phyloP scores from a whole-genome alignment of 495 filamentous ascomycete species.

The Penicillium paxilli region DNA sequence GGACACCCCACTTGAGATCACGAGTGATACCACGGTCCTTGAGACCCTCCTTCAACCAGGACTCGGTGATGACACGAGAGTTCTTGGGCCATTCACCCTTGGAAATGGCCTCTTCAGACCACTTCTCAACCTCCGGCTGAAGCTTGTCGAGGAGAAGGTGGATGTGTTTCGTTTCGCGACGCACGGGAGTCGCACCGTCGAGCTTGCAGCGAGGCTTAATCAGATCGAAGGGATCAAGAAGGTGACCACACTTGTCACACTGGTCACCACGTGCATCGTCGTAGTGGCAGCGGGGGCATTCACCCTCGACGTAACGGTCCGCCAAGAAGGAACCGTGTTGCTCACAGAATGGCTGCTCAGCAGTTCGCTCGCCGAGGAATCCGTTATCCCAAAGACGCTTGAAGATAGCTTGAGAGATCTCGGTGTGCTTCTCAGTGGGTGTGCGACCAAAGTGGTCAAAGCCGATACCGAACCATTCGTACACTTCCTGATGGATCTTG shows the following conservation, averaged over 20 bases:
- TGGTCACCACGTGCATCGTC: conserved; percentile 81
- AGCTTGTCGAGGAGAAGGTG: conserved; percentile 80
- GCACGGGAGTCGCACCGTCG: conserved; percentile 74
- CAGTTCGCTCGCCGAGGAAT: conserved; percentile 76
- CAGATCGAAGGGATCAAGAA: conserved; percentile 74
- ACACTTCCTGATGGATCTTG: conserved; percentile 77
- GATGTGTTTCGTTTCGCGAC: conserved; percentile 69
- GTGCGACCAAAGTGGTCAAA: conserved; percentile 89
- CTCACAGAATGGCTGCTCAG: conserved; percentile 82
- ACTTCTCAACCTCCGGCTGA: conserved; percentile 69
- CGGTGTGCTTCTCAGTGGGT: conserved; percentile 76
- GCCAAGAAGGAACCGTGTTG: conserved; percentile 83
- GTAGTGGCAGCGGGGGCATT: conserved; percentile 78
- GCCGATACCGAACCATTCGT: conserved; percentile 83
- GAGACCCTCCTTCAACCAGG: conserved; percentile 81
- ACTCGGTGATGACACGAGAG: conserved; percentile 66
- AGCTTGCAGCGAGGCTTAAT: conserved; percentile 70
- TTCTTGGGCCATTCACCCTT: conserved; percentile 78
- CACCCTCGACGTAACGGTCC: conserved; percentile 91
- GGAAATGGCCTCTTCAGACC: conserved; percentile 58
- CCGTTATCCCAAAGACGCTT: conserved; percentile 72
- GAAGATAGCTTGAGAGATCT: conserved; percentile 87
- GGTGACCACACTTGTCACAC: conserved; percentile 82
- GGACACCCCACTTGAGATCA: conserved; percentile 87
- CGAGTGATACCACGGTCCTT: conserved; percentile 87